These are phyloP conservation scores for Colletotrichum tofieldiae DNA, from an alignment of 2,329 filamentous ascomycete species.

Conservation along the genomic window DNA sequence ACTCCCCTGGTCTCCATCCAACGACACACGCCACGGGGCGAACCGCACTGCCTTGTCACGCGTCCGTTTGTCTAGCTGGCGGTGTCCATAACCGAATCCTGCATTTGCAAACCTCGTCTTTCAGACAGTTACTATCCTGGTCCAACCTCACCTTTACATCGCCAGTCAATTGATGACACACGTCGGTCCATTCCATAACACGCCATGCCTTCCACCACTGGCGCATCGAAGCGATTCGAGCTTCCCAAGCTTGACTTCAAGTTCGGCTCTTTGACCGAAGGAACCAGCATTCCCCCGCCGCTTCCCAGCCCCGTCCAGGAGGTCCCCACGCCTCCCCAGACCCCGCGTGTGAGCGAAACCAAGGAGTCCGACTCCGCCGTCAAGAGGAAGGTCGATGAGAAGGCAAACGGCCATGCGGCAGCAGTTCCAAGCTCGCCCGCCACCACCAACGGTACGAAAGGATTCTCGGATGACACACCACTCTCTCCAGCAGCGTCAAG, in stretches of 20 bases:
- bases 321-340: constrained; percentile 61
- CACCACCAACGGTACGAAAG: constrained; percentile 61
- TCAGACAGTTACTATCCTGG: constrained; percentile 17
- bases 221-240: constrained; percentile 62
- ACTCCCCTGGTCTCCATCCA: constrained; percentile 26
- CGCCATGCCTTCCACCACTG: constrained; percentile 33
- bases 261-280: constrained; percentile 72
- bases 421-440: constrained; percentile 40
- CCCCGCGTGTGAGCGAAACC: constrained; percentile 47
- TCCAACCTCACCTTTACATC: constrained; percentile 31
- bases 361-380: constrained; percentile 45
- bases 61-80: constrained; percentile 38
- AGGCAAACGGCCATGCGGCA: constrained; percentile 45
- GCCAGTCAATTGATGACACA: constrained; percentile 38
- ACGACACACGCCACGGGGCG: constrained; percentile 42
- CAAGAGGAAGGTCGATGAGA: constrained; percentile 44
- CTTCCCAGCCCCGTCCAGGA: constrained; percentile 69
- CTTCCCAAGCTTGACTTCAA: constrained; percentile 72
- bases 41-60: constrained; percentile 41
- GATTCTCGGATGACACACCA: constrained; percentile 66
- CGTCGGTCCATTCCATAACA: constrained; percentile 8
- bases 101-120: constrained; percentile 36
- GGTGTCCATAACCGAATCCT: constrained; percentile 27
- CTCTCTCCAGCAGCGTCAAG: constrained; percentile 67
- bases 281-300: constrained; percentile 73